Percentiles rank a stretch among this genome's conserved stretches.
These are phyloP conservation scores for Arabidopsis lyrata DNA, from an alignment of 441 rosid species.

Conservation along the genomic window DNA sequence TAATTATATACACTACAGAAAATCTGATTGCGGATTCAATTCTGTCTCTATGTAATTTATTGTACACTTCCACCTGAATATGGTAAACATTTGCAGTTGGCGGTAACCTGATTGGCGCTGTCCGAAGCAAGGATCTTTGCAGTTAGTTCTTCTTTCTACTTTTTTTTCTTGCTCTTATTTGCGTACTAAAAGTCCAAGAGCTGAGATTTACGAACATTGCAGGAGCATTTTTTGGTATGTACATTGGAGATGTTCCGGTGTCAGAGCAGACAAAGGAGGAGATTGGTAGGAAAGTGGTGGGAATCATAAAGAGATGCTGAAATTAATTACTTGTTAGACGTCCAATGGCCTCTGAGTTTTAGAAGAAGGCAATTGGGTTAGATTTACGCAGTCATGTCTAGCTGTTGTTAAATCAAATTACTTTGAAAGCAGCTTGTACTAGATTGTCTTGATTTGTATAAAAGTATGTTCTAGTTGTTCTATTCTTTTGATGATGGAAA, in stretches of 20 bases:
- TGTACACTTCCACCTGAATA: neutral
- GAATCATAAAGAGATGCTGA: constrained; percentile 72
- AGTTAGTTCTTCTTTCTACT: constrained; percentile 65
- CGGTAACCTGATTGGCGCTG: constrained; percentile 77
- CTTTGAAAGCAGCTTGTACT: constrained; percentile 19
- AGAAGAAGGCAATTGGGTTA: constrained; percentile 33
- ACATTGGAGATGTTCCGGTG: constrained; percentile 84
- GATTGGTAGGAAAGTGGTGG: constrained; percentile 79
- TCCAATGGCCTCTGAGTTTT: constrained; percentile 42
- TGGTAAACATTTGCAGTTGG: constrained; percentile 69
- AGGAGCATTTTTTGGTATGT: constrained; percentile 98
- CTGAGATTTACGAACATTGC: constrained; percentile 37
- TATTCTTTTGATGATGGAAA: neutral
- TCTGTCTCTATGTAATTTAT: constrained; percentile 1
- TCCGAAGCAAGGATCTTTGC: constrained; percentile 89
- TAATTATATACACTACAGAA: constrained; percentile 21
- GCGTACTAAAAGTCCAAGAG: constrained; percentile 3
- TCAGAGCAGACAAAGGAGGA: constrained; percentile 89
- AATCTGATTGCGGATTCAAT: neutral
- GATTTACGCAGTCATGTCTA: neutral
- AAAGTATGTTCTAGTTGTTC: neutral
- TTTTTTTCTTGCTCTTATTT: neutral
- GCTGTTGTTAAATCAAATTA: neutral
- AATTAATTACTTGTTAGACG: neutral
- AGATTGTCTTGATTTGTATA: constrained; percentile 6